A percentile compares a stretch with the other conserved stretches of the same genome.
Conservation (phyloP, 768 basidiomycete genomes). For the Gyrodon lividus region DNA sequence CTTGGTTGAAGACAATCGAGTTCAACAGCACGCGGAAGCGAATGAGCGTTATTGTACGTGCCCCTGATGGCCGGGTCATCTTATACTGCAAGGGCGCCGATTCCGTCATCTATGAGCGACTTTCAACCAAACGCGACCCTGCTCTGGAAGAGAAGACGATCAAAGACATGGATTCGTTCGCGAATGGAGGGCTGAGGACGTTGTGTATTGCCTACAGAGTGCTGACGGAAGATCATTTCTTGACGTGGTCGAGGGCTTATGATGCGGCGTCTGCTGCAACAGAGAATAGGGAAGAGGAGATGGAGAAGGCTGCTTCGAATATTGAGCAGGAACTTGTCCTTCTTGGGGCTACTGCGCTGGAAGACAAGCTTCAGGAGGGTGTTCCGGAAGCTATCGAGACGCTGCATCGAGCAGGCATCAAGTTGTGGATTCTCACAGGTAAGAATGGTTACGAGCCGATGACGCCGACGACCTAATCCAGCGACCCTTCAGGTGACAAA, state of each 20-base stretch:
- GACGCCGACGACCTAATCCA: background rate
- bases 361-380: slow-evolving; percentile 96
- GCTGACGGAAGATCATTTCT: slow-evolving; percentile 80
- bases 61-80: slow-evolving; percentile 77
- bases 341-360: slow-evolving; percentile 91
- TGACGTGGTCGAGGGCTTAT: slow-evolving; percentile 74
- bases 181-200: slow-evolving; percentile 89
- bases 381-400: slow-evolving; percentile 95
- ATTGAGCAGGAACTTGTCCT: slow-evolving; percentile 84
- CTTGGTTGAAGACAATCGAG: slow-evolving; percentile 78
- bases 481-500: slow-evolving; percentile 72
- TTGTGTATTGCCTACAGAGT: slow-evolving; percentile 84
- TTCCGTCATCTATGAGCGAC: slow-evolving; percentile 86
- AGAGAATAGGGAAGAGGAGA: slow-evolving; percentile 83
- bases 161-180: slow-evolving; percentile 90
- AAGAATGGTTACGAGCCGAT: slow-evolving; percentile 2
- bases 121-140: slow-evolving; percentile 73
- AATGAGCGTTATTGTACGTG: slow-evolving; percentile 90
- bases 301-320: slow-evolving; percentile 81
- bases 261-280: slow-evolving; percentile 79
- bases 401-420: slow-evolving; percentile 91
- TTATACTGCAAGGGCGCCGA: slow-evolving; percentile 98
- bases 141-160: slow-evolving; percentile 72
- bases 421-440: slow-evolving; percentile 97
- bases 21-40: slow-evolving; percentile 94